Percentiles rank a stretch among this genome's conserved stretches.
Conservation (phyloP, 176 grass and related monocot species). For the Cenchrus purpureus region DNA sequence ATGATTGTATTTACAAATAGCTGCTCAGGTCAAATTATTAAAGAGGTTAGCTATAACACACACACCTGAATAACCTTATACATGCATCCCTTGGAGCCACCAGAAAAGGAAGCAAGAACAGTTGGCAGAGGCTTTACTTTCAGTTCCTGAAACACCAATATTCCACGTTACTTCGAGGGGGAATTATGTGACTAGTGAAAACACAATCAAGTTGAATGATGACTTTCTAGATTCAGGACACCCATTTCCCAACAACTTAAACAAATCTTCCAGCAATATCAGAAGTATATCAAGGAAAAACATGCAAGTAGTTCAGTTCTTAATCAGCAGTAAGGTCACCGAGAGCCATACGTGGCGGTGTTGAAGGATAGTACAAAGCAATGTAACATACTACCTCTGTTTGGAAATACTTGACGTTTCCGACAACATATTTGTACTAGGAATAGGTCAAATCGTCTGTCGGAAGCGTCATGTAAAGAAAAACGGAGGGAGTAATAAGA, state of each 20-base stretch:
- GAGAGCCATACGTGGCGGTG: neutral
- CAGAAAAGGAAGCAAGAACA: slow-evolving; percentile 81
- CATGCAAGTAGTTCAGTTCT: neutral
- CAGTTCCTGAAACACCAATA: slow-evolving; percentile 67
- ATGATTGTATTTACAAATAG: slow-evolving; percentile 30
- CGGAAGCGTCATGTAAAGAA: too few relatives aligned
- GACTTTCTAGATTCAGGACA: slow-evolving; percentile 15
- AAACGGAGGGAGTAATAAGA: too few relatives aligned
- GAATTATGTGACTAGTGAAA: neutral
- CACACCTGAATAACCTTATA: slow-evolving; percentile 90
- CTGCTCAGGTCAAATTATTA: slow-evolving; percentile 30
- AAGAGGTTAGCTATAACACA: neutral
- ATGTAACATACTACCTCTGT: neutral
- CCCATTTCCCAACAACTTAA: slow-evolving; percentile 1
- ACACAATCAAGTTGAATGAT: neutral
- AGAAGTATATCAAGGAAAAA: neutral
- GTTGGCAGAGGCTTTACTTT: slow-evolving; percentile 67
- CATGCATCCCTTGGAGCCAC: slow-evolving; percentile 84
- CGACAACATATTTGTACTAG: too few relatives aligned
- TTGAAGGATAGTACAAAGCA: slow-evolving; percentile 5
- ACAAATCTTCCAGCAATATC: slow-evolving; percentile 4
- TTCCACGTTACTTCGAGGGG: slow-evolving; percentile 21
- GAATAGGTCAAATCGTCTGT: too few relatives aligned
- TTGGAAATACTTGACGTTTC: too few relatives aligned
- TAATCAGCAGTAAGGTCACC: slow-evolving; percentile 7